Evolutionary conservation across 208 protist genomes (phyloP).

Genomic region (Acanthamoeba lenticulata): DNA sequence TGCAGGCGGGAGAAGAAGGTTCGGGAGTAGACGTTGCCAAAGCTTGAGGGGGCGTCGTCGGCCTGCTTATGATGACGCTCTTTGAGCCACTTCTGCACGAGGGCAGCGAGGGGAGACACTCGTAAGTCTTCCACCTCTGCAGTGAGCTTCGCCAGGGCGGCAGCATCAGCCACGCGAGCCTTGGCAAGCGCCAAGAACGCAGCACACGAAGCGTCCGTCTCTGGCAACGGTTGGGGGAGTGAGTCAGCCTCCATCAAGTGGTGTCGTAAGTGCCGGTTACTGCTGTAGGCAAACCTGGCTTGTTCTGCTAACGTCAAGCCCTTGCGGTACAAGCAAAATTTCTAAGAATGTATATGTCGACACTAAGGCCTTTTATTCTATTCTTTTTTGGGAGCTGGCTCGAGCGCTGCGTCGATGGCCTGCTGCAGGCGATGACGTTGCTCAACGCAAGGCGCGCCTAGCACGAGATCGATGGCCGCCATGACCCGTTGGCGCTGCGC

Average conservation of each 20-base stretch:
- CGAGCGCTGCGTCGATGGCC: no score
- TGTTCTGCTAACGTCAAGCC: no score
- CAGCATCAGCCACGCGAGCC: not conserved
- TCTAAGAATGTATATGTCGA: no score
- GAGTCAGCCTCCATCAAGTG: not conserved
- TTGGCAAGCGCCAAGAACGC: not conserved
- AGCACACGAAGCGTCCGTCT: not conserved
- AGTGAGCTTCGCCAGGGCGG: not conserved
- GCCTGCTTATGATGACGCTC: not conserved
- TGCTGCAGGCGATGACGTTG: no score
- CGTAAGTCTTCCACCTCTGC: not conserved
- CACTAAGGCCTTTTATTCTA: no score
- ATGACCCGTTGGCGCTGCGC: not conserved
- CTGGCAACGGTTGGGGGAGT: not conserved
- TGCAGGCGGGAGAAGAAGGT: constrained; percentile 21
- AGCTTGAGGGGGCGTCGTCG: no score
- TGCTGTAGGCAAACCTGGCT: not conserved
- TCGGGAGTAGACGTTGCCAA: not conserved
- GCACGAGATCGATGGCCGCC: not conserved
- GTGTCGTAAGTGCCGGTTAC: not conserved
- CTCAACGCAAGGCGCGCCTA: no score
- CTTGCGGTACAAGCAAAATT: no score
- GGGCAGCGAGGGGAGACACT: not conserved
- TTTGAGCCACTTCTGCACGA: not conserved
- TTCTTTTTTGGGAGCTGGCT: no score